Base-by-base conservation (phyloP, 2,329 filamentous ascomycete genomes). In the Colletotrichum truncatum region DNA sequence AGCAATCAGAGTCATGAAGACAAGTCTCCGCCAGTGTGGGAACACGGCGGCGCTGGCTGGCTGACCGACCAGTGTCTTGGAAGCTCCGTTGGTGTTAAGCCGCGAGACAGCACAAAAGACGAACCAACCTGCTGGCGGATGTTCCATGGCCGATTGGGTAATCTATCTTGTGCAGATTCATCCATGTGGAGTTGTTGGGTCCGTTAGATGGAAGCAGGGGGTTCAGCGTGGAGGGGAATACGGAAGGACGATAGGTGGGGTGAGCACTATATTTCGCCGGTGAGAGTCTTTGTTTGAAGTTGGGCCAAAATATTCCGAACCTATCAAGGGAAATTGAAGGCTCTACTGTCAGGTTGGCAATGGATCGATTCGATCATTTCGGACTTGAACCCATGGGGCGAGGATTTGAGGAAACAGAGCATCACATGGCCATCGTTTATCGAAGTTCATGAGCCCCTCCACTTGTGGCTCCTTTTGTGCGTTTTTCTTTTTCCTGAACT, bases 301-400 rank as follows among this genome's bases (percentile, higher is more conserved):
- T 61, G 46, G 39, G 62, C 43, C 41, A 28, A 64, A 62, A 62
- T 56, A 65, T 49, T 34, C 63, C 57, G 49, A 65, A 48, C 57
- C 62, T 62, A 53, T 62, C 49, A 43, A 62, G 28, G 57, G 57
- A 65, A 62, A 62, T 56, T 62, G 59, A 52, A 63, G 63, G 63
- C 57, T 36, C 43, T 62, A 41, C 32, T 30, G 58, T 61, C 60
- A 18, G 49, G 36, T 55, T 62, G 57, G 34, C 41, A 43, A 62
- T 65, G 41, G 39, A 26, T 51, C 51, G 43, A 54, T 62, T 63
- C 32, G 16, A 16, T 65, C 62, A 43, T 16, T 51, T 41, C 11
- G 18, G 25, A 16, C 25, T 28, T 56, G 41, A n/a, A 23, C 26
- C 26, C 36, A 61, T 36, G 32, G 55, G 23, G 38, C 32, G 43